Evolutionary conservation across 306 rosid species (phyloP).

Genomic region (Parietaria judaica): DNA sequence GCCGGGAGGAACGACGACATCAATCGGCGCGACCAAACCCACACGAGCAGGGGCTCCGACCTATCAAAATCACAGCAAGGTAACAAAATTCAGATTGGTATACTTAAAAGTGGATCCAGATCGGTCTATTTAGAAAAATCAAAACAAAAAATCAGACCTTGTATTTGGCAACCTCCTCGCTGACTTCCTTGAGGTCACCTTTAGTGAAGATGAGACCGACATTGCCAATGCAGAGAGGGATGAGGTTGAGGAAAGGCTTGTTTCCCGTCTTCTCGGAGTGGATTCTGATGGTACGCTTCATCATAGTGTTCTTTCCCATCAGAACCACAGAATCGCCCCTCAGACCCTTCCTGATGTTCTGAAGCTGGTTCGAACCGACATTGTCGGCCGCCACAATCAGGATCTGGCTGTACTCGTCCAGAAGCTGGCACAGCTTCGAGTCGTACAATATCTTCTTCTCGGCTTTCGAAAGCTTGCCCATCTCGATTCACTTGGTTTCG

Average conservation of each 20-base stretch:
- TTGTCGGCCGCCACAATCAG: conserved; percentile 81
- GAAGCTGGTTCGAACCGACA: conserved; percentile 86
- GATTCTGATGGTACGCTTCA: conserved; percentile 68
- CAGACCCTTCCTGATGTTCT: conserved; percentile 63
- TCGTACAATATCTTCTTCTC: conserved; percentile 76
- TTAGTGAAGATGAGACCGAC: conserved; percentile 87
- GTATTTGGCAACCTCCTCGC: conserved; percentile 91
- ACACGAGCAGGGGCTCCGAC: conserved; percentile 99
- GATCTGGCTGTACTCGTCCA: conserved; percentile 65
- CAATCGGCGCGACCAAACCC: conserved; percentile 92
- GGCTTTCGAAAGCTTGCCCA: conserved; percentile 54
- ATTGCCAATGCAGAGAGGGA: conserved; percentile 84
- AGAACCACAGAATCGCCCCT: conserved; percentile 83
- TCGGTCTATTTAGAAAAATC: too few relatives aligned
- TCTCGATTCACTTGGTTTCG: background rate
- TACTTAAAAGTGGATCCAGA: background rate
- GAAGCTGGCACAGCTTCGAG: conserved; percentile 55
- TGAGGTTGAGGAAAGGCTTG: conserved; percentile 46
- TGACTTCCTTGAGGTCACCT: conserved; percentile 91
- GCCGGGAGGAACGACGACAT: conserved; percentile 87
- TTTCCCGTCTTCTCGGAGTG: conserved; percentile 74
- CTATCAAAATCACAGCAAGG: conserved; percentile 17
- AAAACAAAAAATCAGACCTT: conserved; percentile 37
- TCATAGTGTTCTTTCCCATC: conserved; percentile 99
- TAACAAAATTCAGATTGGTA: background rate